These are phyloP conservation scores for Celoporthe dispersa DNA, from an alignment of 2,329 filamentous ascomycete species.

Conservation along the genomic window DNA sequence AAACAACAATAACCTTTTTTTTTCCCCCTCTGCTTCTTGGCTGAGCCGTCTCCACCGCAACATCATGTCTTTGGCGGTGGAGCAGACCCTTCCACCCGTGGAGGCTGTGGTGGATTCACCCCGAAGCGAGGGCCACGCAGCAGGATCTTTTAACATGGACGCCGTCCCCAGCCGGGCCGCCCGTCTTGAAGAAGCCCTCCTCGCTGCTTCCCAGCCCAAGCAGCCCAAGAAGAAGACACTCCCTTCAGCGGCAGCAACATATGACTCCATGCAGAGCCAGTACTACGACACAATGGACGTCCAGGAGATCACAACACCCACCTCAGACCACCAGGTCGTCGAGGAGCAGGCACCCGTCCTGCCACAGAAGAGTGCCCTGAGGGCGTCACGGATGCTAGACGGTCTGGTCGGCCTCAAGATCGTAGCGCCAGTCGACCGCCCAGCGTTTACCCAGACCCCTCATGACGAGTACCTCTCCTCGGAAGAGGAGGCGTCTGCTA, in stretches of 20 bases:
- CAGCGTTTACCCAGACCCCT: constrained; percentile 48
- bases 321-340: constrained; percentile 31
- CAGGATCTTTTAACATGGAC: constrained; percentile 28
- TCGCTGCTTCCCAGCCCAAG: constrained; percentile 12
- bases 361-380: constrained; percentile 54
- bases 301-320: constrained; percentile 29
- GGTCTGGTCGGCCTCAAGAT: constrained; percentile 40
- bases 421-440: constrained; percentile 36
- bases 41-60: constrained; percentile 17
- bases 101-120: constrained; percentile 22
- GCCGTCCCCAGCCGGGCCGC: constrained; percentile 19
- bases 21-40: neutral
- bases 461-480: constrained; percentile 68
- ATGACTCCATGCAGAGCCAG: constrained; percentile 32
- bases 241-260: constrained; percentile 15
- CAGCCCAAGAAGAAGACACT: constrained; percentile 9
- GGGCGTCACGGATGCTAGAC: constrained; percentile 52
- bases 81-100: constrained; percentile 28
- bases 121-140: constrained; percentile 26
- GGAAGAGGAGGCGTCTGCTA: constrained; percentile 68
- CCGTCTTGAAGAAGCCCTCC: constrained; percentile 20
- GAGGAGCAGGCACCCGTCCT: constrained; percentile 47
- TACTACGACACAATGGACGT: constrained; percentile 31
- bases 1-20: constrained; percentile 16
- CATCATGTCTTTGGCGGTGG: constrained; percentile 30